Percentiles rank a stretch among this genome's conserved stretches.
These are phyloP conservation scores for Kwoniella shivajii DNA, from an alignment of 1,284 basidiomycete genomes.

Conservation along the genomic window DNA sequence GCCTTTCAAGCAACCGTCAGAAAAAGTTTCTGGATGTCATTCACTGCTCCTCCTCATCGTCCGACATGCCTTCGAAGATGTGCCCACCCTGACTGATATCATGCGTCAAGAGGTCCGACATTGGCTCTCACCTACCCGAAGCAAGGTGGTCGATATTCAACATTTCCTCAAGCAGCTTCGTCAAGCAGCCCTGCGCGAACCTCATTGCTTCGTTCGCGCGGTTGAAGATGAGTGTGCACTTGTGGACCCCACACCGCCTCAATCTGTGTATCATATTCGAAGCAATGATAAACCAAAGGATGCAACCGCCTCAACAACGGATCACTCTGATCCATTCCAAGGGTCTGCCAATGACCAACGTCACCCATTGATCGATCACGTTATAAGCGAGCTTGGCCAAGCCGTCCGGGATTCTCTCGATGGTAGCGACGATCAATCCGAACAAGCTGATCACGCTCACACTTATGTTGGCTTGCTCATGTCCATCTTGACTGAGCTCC, in stretches of 20 bases:
- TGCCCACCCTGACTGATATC: conserved; percentile 64
- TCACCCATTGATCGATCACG: conserved; percentile 35
- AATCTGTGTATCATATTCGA: conserved; percentile 64
- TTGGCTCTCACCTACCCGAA: conserved; percentile 71
- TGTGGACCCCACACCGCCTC: conserved; percentile 64
- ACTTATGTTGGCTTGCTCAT: conserved; percentile 81
- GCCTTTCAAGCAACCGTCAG: conserved; percentile 52
- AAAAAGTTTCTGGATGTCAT: conserved; percentile 63
- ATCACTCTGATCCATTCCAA: conserved; percentile 59
- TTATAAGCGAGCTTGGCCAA: conserved; percentile 38
- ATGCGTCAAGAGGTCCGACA: conserved; percentile 82
- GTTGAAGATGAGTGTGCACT: conserved; percentile 73
- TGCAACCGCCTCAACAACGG: conserved; percentile 1
- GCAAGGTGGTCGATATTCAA: conserved; percentile 68
- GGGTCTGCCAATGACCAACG: conserved; percentile 16
- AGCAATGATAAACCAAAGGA: conserved; percentile 44
- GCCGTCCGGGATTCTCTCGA: conserved; percentile 11
- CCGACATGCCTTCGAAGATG: conserved; percentile 86
- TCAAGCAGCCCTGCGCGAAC: conserved; percentile 79
- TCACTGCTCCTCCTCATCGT: conserved; percentile 84
- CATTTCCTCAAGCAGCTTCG: conserved; percentile 76
- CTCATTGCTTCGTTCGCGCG: conserved; percentile 73
- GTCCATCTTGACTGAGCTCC: conserved; percentile 86
- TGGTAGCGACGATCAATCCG: not conserved
- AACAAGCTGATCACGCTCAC: conserved; percentile 11